Percentiles rank a stretch among this genome's conserved stretches.
Conservation (phyloP, 2,329 filamentous ascomycete genomes). For the Pezicula radicicola region DNA sequence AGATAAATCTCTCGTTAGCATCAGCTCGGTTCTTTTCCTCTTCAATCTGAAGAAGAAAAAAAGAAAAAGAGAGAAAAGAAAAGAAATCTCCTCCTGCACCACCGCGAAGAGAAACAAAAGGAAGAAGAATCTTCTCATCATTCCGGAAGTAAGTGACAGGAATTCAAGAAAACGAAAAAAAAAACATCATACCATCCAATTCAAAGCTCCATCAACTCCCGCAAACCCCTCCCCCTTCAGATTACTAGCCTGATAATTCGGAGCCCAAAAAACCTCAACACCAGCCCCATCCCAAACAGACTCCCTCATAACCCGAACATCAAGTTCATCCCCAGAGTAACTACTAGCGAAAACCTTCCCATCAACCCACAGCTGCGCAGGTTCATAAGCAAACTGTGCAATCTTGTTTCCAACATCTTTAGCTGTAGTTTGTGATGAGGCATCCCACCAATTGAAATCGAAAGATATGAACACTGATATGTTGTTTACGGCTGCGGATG, state of each 20-base stretch:
- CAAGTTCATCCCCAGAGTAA: slow-evolving; percentile 46
- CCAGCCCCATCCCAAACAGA: slow-evolving; percentile 11
- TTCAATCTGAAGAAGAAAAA: too few species aligned
- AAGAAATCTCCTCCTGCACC: too few species aligned
- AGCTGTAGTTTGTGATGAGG: slow-evolving; percentile 7
- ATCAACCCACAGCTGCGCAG: slow-evolving; percentile 31
- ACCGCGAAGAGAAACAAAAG: too few species aligned
- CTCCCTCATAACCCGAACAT: slow-evolving; percentile 34
- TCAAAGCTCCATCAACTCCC: slow-evolving; percentile 17
- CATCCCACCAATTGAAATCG: slow-evolving; percentile 21
- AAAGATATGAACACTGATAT: slow-evolving; percentile 33
- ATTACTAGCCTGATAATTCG: slow-evolving; percentile 18
- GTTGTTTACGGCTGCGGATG: slow-evolving; percentile 17
- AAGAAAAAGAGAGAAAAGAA: too few species aligned
- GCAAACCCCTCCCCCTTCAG: slow-evolving; percentile 5
- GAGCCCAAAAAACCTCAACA: slow-evolving; percentile 17
- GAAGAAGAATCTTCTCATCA: too few species aligned
- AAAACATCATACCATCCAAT: slow-evolving; percentile 14
- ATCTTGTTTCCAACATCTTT: slow-evolving; percentile 21
- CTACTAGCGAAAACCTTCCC: slow-evolving; percentile 38
- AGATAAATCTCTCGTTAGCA: neutral
- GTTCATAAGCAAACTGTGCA: slow-evolving; percentile 23
- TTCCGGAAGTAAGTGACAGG: too few species aligned
- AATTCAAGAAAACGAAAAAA: too few species aligned
- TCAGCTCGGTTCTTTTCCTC: too few species aligned